Conservation (phyloP, 352 stramenopile genomes). For the Phytopythium kandeliae region DNA sequence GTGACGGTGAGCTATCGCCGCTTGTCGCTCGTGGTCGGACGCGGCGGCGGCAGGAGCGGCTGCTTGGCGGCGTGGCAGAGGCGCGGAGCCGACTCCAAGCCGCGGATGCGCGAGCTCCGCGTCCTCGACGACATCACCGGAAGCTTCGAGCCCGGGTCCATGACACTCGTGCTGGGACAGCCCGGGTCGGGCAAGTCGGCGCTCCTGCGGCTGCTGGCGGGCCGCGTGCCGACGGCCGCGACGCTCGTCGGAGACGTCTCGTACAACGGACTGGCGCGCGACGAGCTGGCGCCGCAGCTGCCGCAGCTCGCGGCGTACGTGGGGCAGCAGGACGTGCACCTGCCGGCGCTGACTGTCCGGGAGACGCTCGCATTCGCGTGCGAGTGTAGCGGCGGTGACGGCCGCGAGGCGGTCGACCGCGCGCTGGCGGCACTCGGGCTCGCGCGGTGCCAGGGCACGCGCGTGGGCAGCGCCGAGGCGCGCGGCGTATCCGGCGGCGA, state of each 20-base stretch:
- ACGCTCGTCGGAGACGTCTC: slow-evolving; percentile 24
- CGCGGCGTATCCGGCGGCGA: slow-evolving; percentile 82
- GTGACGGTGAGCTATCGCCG: too few relatives aligned
- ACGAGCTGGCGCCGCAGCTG: slow-evolving; percentile 23
- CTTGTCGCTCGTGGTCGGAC: too few relatives aligned
- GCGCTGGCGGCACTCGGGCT: slow-evolving; percentile 17
- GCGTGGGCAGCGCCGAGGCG: background rate
- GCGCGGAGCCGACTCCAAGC: too few relatives aligned
- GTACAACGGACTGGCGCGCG: slow-evolving; percentile 32
- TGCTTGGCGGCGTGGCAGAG: too few relatives aligned
- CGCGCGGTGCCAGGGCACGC: slow-evolving; percentile 14
- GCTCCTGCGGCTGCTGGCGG: slow-evolving; percentile 38
- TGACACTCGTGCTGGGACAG: slow-evolving; percentile 41
- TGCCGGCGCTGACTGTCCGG: slow-evolving; percentile 32
- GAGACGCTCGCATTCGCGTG: slow-evolving; percentile 87
- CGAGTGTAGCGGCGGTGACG: slow-evolving; percentile 56
- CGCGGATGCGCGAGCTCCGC: too few relatives aligned
- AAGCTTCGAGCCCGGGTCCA: slow-evolving; percentile 28
- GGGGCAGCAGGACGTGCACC: slow-evolving; percentile 50
- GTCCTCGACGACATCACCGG: background rate
- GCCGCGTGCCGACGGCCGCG: slow-evolving; percentile 15
- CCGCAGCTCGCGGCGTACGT: slow-evolving; percentile 19
- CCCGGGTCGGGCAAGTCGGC: slow-evolving; percentile 38
- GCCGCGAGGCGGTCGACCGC: background rate
- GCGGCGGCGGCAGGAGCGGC: too few relatives aligned